Evolutionary conservation across 805 yeast genomes (phyloP), one percentile per base, ranked within the genome.

Genomic region (Pichia sporocuriosa): DNA sequence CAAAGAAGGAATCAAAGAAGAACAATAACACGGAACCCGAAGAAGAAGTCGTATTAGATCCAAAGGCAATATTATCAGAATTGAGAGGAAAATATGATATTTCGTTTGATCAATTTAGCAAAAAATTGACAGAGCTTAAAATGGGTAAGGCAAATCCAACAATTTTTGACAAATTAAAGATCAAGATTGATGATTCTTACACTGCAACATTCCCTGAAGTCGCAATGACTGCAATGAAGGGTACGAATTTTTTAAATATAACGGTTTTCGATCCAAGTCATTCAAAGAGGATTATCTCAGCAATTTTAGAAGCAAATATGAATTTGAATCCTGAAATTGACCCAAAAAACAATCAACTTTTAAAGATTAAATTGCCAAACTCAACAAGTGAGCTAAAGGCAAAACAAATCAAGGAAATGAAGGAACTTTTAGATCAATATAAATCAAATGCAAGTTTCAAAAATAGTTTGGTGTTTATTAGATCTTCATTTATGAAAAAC

Each of bases 261-360:
- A 87, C 96, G 0, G 89, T 88, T 2, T 90, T 82, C 60, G 96
- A 90, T 55, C 95, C 95, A 6, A 71, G 70, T 39, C 73, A 84
- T 50, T 71, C 77, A 30, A 82, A 85, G 52, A 70, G 74, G 46
- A 74, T 90, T 23, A 72, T 83, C 23, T 79, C 87, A 39, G 71
- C 89, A 0, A 78, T 90, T 16, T 59, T 86, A 45, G 81, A 75
- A 1, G 69, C 89, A 0, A 74, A 75, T 9, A 63, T 85, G 57
- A 84, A 84, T 54, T 62, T 90, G 69, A 86, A 81, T 45, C 95
- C 97, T 1, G 89, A 83, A 56, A 69, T 68, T 19, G 89, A 86
- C 45, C 76, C 84, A 1, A 67, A 75, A 40, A 84, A 83, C 57
- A 78, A 80, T 26, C 94, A 83, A 61, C 70, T 81, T 25, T 66